Percentiles rank a stretch among this genome's conserved stretches.
These are phyloP conservation scores for Chrysoporthe puriensis DNA, from an alignment of 2,329 filamentous ascomycete species.

Conservation along the genomic window DNA sequence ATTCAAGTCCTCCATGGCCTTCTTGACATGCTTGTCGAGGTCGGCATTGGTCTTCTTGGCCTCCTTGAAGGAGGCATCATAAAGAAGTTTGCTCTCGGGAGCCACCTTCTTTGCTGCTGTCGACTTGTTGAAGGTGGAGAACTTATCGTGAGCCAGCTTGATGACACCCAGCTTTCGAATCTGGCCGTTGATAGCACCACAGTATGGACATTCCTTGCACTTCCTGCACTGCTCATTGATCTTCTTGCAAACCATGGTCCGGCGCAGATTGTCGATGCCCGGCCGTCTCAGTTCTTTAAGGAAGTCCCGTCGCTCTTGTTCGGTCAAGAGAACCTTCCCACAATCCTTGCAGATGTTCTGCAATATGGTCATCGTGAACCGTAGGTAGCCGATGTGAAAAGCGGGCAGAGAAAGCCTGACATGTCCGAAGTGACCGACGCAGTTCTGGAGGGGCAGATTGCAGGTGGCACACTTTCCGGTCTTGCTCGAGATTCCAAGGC, in stretches of 20 bases:
- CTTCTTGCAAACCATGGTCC: constrained; percentile 81
- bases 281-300: constrained; percentile 81
- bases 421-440: constrained; percentile 94
- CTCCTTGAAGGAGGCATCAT: constrained; percentile 82
- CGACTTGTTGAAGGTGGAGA: constrained; percentile 83
- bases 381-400: constrained; percentile 96
- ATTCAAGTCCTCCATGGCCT: constrained; percentile 93
- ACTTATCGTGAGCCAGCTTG: constrained; percentile 94
- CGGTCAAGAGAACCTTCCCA: constrained; percentile 79
- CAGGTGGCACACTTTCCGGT: constrained; percentile 80
- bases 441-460: constrained; percentile 77
- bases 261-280: constrained; percentile 82
- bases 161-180: constrained; percentile 92
- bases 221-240: constrained; percentile 92
- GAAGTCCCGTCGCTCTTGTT: constrained; percentile 75
- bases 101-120: constrained; percentile 83
- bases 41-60: constrained; percentile 80
- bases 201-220: constrained; percentile 79
- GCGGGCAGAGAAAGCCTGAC: constrained; percentile 87
- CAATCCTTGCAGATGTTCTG: constrained; percentile 98
- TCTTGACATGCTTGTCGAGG: constrained; percentile 86
- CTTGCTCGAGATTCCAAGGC: constrained; percentile 89
- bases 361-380: constrained; percentile 87
- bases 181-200: constrained; percentile 81
- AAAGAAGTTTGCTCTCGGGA: constrained; percentile 79